Base-by-base conservation (phyloP, 2,329 filamentous ascomycete species). In the Pseudonectria buxi region DNA sequence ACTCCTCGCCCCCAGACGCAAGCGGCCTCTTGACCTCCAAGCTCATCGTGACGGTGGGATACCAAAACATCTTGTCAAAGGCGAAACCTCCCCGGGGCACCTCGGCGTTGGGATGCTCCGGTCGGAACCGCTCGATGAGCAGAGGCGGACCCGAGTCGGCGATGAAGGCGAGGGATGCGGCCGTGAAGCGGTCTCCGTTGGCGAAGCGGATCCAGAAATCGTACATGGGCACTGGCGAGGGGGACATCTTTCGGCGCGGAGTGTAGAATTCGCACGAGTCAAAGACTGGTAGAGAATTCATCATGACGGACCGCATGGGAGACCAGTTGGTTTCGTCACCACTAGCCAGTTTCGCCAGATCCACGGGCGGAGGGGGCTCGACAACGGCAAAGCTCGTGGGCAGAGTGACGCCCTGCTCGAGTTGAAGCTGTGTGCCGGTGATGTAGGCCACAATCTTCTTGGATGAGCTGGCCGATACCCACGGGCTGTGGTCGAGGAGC, bases 11-110 rank as follows among this genome's bases (percentile, higher is more conserved):
- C 28, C 75, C 73, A 4, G 64, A 61, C 0, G 84, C 83, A 29
- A 94, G 56, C 6, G 69, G 57, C 55, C 82, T 85, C 65, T 90
- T 92, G 26, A 88, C 65, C 43, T 94, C 86, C 14, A 94, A 51
- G 54, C 85, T 87, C 54, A 92, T 61, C 13, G 80, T 64, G 2
- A 94, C 59, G 0, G 86, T 94, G 0, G 84, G 84, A 55, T 86
- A 87, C 85, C 83, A 88, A 47, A 76, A 78, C 6, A 56, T 47
- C 7, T 57, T 53, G 30, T 58, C 46, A 24, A 41, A 35, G 1
- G 47, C 38, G 24, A 56, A 53, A 4, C 40, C 34, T 3, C 44
- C 53, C 18, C 40, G 18, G 2, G 45, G 37, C 9, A 39, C 24
- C 0, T 42, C 42, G 7, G 39, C 41, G 2, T 57, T 53, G 10